A percentile compares a stretch with the other conserved stretches of the same genome.
These are phyloP conservation scores for Colletotrichum chlorophyti DNA, from an alignment of 2,329 filamentous ascomycete species.

Conservation along the genomic window DNA sequence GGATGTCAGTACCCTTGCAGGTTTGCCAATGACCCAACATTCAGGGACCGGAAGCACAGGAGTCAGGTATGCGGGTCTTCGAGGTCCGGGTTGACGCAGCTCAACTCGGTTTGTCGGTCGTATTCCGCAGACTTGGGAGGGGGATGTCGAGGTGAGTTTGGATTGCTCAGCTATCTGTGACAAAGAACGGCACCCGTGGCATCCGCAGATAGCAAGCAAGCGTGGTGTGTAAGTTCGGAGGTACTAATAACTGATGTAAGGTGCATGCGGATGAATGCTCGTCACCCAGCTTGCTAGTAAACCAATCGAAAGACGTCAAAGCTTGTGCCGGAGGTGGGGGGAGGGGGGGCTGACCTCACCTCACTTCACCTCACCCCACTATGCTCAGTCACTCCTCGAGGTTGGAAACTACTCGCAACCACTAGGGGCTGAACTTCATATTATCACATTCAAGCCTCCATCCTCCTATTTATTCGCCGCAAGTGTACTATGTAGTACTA, in stretches of 20 bases:
- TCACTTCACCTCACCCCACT: too few relatives aligned
- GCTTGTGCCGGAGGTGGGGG: conserved; percentile 27
- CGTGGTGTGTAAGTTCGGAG: conserved; percentile 13
- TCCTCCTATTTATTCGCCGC: too few relatives aligned
- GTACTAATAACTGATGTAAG: too few relatives aligned
- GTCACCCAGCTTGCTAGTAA: conserved; percentile 10
- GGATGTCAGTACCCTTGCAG: conserved; percentile 23
- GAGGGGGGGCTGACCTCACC: too few relatives aligned
- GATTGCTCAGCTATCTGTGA: conserved; percentile 17
- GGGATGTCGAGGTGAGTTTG: neutral
- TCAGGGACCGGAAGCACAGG: conserved; percentile 25
- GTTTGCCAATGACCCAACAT: conserved; percentile 22
- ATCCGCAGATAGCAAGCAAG: conserved; percentile 5
- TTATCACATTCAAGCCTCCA: too few relatives aligned
- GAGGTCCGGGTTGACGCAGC: neutral
- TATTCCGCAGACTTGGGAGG: neutral
- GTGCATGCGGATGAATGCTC: conserved; percentile 12
- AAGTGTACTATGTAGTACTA: too few relatives aligned
- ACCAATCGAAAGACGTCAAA: conserved; percentile 25
- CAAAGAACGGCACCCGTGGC: conserved; percentile 15
- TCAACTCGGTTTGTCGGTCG: conserved; percentile 9
- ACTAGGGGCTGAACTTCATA: too few relatives aligned
- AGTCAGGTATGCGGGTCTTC: conserved; percentile 1
- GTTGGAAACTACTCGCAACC: too few relatives aligned
- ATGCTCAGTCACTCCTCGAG: too few relatives aligned